phyloP scores from a whole-genome alignment of 2,329 filamentous ascomycete species.

The Elsinoe australis region DNA sequence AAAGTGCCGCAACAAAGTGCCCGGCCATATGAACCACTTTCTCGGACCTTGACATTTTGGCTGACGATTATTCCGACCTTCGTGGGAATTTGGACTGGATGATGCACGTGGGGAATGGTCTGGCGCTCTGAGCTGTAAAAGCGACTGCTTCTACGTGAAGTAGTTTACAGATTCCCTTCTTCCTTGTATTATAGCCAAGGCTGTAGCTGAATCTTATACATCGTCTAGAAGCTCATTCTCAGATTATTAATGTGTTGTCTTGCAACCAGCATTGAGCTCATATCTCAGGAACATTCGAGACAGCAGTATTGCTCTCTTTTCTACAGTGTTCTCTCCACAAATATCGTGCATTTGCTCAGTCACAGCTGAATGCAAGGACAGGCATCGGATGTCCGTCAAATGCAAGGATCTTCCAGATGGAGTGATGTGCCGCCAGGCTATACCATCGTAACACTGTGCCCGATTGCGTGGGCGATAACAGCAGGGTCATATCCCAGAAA shows the following conservation, averaged over 20 bases:
- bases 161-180: neutral
- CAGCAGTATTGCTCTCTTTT: no score
- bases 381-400: no score
- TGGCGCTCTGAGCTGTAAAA: no score
- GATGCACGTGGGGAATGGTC: no score
- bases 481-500: no score
- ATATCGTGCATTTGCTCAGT: no score
- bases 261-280: neutral
- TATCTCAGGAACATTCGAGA: neutral
- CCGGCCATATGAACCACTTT: conserved; percentile 45
- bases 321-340: no score
- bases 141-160: no score
- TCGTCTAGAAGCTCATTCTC: no score
- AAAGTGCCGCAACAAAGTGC: conserved; percentile 41
- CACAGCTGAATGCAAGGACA: no score
- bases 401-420: neutral
- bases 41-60: conserved; percentile 22
- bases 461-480: no score
- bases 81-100: neutral
- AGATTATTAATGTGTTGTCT: neutral
- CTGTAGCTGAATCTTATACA: neutral
- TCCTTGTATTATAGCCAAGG: conserved; percentile 1
- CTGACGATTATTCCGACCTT: neutral
- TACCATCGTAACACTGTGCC: neutral
- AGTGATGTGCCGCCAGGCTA: neutral